phyloP scores from a whole-genome alignment of 106 monocot species.

The Gastrodia elata region DNA sequence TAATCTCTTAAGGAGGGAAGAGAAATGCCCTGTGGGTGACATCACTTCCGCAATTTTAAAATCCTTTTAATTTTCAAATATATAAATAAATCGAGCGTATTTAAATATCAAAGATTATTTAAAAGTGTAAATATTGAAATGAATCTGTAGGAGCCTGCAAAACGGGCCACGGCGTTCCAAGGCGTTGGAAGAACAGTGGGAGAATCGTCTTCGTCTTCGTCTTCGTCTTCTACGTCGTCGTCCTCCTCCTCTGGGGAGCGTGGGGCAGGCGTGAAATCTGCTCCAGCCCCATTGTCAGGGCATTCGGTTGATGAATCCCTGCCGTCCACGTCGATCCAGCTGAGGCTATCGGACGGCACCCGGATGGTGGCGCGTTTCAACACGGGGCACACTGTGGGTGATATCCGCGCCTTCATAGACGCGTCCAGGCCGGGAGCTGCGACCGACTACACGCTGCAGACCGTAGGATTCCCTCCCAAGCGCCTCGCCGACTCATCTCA shows the following conservation, averaged over 20 bases:
- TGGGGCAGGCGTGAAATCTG: too few species aligned
- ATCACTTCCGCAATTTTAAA: not conserved
- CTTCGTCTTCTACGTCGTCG: not conserved
- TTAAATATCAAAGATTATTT: too few species aligned
- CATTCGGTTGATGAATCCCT: constrained; percentile 52
- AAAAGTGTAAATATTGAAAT: too few species aligned
- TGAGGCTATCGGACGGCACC: constrained; percentile 76
- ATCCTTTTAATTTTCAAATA: not conserved
- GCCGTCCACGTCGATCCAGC: constrained; percentile 79
- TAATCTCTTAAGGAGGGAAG: constrained; percentile 41
- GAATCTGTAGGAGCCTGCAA: constrained; percentile 52
- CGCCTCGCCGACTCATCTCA: constrained; percentile 43
- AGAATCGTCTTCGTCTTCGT: constrained; percentile 16
- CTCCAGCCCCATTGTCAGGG: constrained; percentile 18
- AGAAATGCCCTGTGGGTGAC: constrained; percentile 32
- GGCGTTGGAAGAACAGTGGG: constrained; percentile 77
- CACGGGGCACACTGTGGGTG: constrained; percentile 51
- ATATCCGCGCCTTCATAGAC: constrained; percentile 75
- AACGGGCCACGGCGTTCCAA: constrained; percentile 35
- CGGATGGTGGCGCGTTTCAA: constrained; percentile 81
- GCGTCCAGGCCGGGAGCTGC: constrained; percentile 48
- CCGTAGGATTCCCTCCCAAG: constrained; percentile 82
- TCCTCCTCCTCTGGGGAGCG: constrained; percentile 5
- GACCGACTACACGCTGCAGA: constrained; percentile 50
- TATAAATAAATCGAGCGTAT: too few species aligned